phyloP scores from a whole-genome alignment of 139 green algal species.

The Chlamydomonas sp. region DNA sequence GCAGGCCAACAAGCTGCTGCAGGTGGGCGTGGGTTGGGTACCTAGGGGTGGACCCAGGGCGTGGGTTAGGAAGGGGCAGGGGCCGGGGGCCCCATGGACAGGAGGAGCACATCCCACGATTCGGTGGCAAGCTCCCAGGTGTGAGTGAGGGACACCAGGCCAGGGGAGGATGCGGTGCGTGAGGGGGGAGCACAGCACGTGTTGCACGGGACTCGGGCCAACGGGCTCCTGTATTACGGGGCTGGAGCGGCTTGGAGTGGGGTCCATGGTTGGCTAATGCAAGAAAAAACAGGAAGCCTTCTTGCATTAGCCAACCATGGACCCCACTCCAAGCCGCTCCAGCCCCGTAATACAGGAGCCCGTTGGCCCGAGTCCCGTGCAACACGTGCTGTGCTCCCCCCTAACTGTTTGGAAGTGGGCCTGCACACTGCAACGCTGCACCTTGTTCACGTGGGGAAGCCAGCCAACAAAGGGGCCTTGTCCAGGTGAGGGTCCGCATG shows the following conservation, averaged over 20 bases:
- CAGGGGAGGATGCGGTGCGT: neutral
- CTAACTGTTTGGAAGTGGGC: neutral
- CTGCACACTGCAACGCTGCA: too few relatives aligned
- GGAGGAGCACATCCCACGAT: too few relatives aligned
- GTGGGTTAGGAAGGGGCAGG: neutral
- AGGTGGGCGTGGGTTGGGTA: neutral
- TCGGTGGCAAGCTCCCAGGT: too few relatives aligned
- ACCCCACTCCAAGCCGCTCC: neutral
- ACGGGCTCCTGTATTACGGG: neutral
- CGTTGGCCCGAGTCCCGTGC: neutral
- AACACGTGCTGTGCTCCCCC: neutral
- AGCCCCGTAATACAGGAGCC: neutral
- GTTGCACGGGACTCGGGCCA: neutral
- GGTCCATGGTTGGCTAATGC: too few relatives aligned
- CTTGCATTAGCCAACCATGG: too few relatives aligned
- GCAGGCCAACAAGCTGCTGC: constrained; percentile 22
- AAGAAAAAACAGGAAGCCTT: too few relatives aligned
- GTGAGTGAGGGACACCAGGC: neutral
- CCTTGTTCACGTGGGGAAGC: too few relatives aligned
- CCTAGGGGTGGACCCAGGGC: neutral
- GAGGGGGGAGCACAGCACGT: neutral
- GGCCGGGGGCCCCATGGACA: neutral
- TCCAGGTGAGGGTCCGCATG: neutral
- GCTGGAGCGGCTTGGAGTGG: too few relatives aligned
- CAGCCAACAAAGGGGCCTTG: neutral